Conservation (phyloP, 768 basidiomycete genomes). For the Xanthoconium stramineum region DNA sequence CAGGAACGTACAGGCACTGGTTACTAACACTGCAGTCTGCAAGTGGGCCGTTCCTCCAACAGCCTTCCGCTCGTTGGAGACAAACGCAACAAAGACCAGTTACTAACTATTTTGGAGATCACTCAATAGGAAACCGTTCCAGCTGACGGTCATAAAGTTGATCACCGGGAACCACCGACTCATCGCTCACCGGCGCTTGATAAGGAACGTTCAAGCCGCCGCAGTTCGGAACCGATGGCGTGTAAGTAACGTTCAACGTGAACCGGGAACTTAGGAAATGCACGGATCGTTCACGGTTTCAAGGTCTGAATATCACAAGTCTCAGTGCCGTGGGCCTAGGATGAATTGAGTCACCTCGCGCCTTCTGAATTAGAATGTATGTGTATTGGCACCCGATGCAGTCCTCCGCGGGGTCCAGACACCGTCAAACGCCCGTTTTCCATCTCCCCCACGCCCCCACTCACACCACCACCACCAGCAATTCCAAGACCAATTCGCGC, state of each 20-base stretch:
- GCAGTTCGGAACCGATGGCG: not conserved
- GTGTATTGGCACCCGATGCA: too few relatives aligned
- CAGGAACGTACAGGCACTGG: too few relatives aligned
- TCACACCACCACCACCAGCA: too few relatives aligned
- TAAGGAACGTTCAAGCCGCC: not conserved
- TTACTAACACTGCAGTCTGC: too few relatives aligned
- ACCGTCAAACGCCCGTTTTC: too few relatives aligned
- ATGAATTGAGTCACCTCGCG: too few relatives aligned
- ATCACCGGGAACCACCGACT: not conserved
- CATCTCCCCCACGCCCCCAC: too few relatives aligned
- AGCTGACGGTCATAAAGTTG: not conserved
- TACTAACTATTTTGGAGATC: not conserved
- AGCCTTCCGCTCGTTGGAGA: not conserved
- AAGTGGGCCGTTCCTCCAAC: not conserved
- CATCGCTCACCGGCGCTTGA: not conserved
- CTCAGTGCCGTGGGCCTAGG: too few relatives aligned
- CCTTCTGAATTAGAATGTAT: too few relatives aligned
- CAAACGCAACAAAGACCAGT: not conserved
- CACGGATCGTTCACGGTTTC: not conserved
- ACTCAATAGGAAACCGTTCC: not conserved
- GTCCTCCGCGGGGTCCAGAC: too few relatives aligned
- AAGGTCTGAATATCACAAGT: not conserved
- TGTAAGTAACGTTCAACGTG: not conserved
- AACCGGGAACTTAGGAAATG: not conserved
- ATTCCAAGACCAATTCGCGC: slow-evolving; percentile 44